Evolutionary conservation across 2,329 filamentous ascomycete genomes (phyloP).

Genomic region (Phoma herbarum): DNA sequence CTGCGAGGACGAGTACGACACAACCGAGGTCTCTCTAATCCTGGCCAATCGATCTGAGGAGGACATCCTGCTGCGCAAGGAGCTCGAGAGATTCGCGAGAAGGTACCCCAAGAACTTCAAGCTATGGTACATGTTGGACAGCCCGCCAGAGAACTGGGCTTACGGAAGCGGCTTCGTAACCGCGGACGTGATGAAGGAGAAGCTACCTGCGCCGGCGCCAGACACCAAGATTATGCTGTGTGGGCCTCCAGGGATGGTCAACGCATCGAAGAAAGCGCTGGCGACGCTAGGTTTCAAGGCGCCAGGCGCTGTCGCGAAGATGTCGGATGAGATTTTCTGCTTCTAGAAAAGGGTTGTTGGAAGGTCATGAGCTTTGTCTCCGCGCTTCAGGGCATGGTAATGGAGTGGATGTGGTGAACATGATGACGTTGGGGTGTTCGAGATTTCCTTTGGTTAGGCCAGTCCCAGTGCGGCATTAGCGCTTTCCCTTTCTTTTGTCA

Average conservation of each 20-base stretch:
- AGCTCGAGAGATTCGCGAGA: constrained; percentile 64
- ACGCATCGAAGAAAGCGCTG: constrained; percentile 61
- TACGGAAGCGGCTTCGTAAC: constrained; percentile 44
- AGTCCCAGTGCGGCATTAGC: constrained; percentile 5
- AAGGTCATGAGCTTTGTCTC: background rate
- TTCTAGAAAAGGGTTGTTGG: constrained; percentile 50
- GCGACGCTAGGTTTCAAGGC: constrained; percentile 60
- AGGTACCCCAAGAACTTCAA: constrained; percentile 63
- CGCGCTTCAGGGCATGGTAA: background rate
- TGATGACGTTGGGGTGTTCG: background rate
- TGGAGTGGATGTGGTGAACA: background rate
- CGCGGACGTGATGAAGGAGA: constrained; percentile 59
- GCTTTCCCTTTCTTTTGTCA: constrained; percentile 8
- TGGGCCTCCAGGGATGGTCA: constrained; percentile 66
- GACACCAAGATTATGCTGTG: constrained; percentile 67
- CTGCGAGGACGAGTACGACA: constrained; percentile 67
- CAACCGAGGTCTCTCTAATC: constrained; percentile 64
- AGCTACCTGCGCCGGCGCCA: constrained; percentile 56
- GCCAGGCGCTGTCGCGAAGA: constrained; percentile 61
- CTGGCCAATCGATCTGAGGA: constrained; percentile 67
- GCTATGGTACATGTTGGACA: constrained; percentile 64
- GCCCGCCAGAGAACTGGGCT: constrained; percentile 19
- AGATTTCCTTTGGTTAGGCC: constrained; percentile 4
- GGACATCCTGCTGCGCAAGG: constrained; percentile 66
- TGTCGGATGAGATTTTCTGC: constrained; percentile 64